Conservation (phyloP, 352 stramenopile genomes). For the Phytophthora tubulina region DNA sequence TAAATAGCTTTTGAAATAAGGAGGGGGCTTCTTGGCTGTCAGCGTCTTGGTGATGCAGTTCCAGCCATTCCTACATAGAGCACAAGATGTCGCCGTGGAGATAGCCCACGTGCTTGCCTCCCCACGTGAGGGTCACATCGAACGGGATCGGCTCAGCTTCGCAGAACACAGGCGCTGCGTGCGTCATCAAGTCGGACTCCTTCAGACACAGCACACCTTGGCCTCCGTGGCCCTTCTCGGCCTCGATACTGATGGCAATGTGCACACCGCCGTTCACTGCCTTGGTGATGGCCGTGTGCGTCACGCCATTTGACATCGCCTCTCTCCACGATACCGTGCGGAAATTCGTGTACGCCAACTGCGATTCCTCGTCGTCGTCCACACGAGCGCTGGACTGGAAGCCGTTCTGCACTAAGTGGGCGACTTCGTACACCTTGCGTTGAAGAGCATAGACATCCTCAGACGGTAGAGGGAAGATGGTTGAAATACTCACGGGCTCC, state of each 20-base stretch:
- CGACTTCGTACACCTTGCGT: slow-evolving; percentile 79
- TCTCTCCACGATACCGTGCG: slow-evolving; percentile 70
- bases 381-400: slow-evolving; percentile 71
- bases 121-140: slow-evolving; percentile 77
- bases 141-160: slow-evolving; percentile 69
- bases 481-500: slow-evolving; percentile 73
- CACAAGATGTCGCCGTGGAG: slow-evolving; percentile 59
- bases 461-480: slow-evolving; percentile 78
- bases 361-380: slow-evolving; percentile 71
- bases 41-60: background rate
- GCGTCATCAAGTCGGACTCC: slow-evolving; percentile 59
- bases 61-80: slow-evolving; percentile 42
- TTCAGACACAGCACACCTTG: slow-evolving; percentile 78
- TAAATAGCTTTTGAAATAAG: slow-evolving; percentile 33
- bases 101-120: slow-evolving; percentile 72
- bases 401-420: slow-evolving; percentile 72
- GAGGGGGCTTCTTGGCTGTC: slow-evolving; percentile 7
- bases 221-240: slow-evolving; percentile 62
- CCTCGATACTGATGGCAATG: slow-evolving; percentile 76
- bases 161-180: slow-evolving; percentile 51
- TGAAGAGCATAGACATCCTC: slow-evolving; percentile 80
- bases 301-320: slow-evolving; percentile 62
- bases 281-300: slow-evolving; percentile 74
- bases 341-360: slow-evolving; percentile 80
- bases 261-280: slow-evolving; percentile 76